Base-by-base conservation (phyloP, 2,329 filamentous ascomycete species). In the Fusarium caatingaense region DNA sequence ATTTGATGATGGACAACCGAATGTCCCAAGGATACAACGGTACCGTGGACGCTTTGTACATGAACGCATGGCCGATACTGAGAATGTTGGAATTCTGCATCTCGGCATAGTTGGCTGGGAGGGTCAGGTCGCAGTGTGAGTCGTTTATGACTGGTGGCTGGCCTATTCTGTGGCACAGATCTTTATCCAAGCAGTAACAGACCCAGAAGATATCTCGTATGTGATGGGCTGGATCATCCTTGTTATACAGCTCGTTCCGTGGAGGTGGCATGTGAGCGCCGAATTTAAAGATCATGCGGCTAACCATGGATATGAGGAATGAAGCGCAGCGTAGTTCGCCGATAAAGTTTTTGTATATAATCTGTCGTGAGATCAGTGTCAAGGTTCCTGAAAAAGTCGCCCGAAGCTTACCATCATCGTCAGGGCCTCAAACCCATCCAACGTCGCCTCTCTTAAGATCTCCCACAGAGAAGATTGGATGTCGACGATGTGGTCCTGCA, bases 131-230 rank as follows among this genome's bases (percentile, higher is more conserved):
- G 10, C 64, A 69, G 10, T 65, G 51, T 6, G 60, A 21, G 2
- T 69, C 66, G 4, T 50, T 49, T 18, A 68, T 44, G 2, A 40
- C 13, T 0, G 66, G 56, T 3, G 60, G 56, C 8, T 56, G 56
- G 0, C 48, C 48, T 4, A 30, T 68, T 8, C 65, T 49, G 1
- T 65, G 55, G 1, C 56, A 18, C 0, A 68, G 20, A 20, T 69
- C 64, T 40, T 69, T 68, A 2, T 69, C 66, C 1, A 61, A 34
- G 16, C 58, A 51, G 5, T 69, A 69, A 25, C 64, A 69, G 5
- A 65, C 8, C 66, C 66, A 69, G 15, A 69, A 69, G 0, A 64
- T 18, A 8, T 64, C 60, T 3, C 49, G 58, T 3, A 28, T 21
- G 8, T 64, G 60, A 11, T 63, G 18, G 4, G 1, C 20, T 4